A percentile compares a stretch with the other conserved stretches of the same genome.
Conservation (phyloP, 805 yeast species). For the Debaryomyces maramus region DNA sequence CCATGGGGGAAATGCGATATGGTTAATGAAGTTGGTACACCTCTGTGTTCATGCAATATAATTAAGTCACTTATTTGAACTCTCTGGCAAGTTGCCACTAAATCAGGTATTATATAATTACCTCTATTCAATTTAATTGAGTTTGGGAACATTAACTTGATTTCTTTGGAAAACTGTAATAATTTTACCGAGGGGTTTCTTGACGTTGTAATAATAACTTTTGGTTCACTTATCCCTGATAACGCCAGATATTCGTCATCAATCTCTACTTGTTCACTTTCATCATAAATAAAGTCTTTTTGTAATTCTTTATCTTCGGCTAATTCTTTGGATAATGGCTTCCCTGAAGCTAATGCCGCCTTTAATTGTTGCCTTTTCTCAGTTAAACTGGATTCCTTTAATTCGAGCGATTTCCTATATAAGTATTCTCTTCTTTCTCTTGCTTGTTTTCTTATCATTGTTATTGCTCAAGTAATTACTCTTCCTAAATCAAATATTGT, state of each 20-base stretch:
- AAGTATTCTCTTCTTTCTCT: constrained; percentile 94
- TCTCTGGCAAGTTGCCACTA: constrained; percentile 79
- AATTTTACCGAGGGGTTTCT: constrained; percentile 85
- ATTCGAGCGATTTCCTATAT: constrained; percentile 82
- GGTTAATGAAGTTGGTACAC: constrained; percentile 94
- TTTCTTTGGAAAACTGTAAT: constrained; percentile 90
- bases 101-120: constrained; percentile 78
- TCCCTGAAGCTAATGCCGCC: constrained; percentile 88
- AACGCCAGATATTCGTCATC: constrained; percentile 92
- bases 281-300: constrained; percentile 83
- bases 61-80: constrained; percentile 83
- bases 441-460: constrained; percentile 84
- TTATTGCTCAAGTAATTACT: constrained; percentile 1
- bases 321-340: constrained; percentile 82
- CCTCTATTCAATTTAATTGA: constrained; percentile 91
- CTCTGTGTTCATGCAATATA: constrained; percentile 93
- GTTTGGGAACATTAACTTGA: constrained; percentile 86
- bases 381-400: constrained; percentile 83
- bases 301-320: constrained; percentile 85
- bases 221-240: constrained; percentile 88
- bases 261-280: constrained; percentile 62
- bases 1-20: constrained; percentile 97
- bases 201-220: constrained; percentile 88
- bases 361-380: constrained; percentile 85
- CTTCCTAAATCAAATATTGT: neutral